A percentile compares a stretch with the other conserved stretches of the same genome.
phyloP scores from a whole-genome alignment of 2,329 filamentous ascomycete genomes.

The Botryotinia convoluta region DNA sequence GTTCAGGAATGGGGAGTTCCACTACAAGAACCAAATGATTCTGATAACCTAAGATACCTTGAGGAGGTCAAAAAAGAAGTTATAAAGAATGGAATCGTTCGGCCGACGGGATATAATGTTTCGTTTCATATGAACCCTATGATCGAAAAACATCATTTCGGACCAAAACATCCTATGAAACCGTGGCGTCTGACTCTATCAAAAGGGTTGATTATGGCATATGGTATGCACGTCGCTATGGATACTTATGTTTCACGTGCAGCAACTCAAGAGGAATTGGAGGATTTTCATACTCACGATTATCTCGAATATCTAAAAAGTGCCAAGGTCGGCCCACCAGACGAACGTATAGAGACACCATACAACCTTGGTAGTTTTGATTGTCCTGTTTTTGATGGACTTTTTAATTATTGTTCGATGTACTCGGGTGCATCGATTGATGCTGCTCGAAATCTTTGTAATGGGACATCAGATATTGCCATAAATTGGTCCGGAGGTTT shows the following conservation, averaged over 20 bases:
- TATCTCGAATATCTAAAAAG: conserved; percentile 86
- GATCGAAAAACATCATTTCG: conserved; percentile 96
- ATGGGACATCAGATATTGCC: conserved; percentile 86
- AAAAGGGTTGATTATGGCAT: conserved; percentile 90
- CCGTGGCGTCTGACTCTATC: conserved; percentile 95
- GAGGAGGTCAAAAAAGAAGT: conserved; percentile 33
- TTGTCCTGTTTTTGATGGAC: conserved; percentile 92
- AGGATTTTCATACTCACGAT: conserved; percentile 80
- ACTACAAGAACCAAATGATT: conserved; percentile 34
- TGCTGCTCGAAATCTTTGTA: conserved; percentile 83
- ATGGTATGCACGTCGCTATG: conserved; percentile 96
- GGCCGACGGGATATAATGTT: conserved; percentile 83
- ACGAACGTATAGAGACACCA: conserved; percentile 59
- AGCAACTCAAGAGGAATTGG: conserved; percentile 84
- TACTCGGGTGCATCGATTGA: conserved; percentile 90
- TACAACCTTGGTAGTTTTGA: conserved; percentile 91
- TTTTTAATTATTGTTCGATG: conserved; percentile 92
- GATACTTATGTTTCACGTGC: conserved; percentile 83
- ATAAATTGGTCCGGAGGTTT: conserved; percentile 97
- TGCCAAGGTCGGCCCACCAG: conserved; percentile 63
- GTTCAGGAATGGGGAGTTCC: conserved; percentile 38
- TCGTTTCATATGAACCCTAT: conserved; percentile 94
- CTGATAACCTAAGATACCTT: conserved; percentile 32
- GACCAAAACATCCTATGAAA: conserved; percentile 97
- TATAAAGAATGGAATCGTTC: conserved; percentile 65